These are phyloP conservation scores for Dendrobium chrysotoxum DNA, from an alignment of 106 monocot genomes.

Conservation along the genomic window DNA sequence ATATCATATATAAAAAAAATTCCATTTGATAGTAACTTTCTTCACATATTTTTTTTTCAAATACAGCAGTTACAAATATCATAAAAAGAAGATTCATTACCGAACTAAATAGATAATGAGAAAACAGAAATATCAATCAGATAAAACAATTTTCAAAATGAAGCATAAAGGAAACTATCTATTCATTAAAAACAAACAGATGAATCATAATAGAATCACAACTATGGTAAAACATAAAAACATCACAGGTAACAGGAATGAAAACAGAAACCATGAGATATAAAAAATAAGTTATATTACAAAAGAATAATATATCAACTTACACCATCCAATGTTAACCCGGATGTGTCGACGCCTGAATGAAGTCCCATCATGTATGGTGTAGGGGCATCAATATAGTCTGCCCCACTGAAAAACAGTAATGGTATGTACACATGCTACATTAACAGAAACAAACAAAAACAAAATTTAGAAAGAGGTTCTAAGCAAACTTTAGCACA, in stretches of 20 bases:
- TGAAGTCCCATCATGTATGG: constrained; percentile 99
- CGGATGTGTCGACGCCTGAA: constrained; percentile 80
- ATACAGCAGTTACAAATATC: background rate
- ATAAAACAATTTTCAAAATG: background rate
- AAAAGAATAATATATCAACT: constrained; percentile 15
- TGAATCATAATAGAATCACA: background rate
- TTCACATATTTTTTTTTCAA: too few species aligned
- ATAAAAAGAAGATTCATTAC: background rate
- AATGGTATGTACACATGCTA: constrained; percentile 98
- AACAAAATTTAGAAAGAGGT: background rate
- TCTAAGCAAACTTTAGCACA: background rate
- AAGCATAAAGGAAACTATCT: too few species aligned
- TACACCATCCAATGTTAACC: constrained; percentile 84
- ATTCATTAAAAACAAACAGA: background rate
- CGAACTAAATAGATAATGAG: background rate
- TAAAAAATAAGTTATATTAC: background rate
- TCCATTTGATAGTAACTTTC: too few species aligned
- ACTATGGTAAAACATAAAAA: background rate
- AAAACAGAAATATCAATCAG: background rate
- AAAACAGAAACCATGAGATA: background rate
- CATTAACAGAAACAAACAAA: constrained; percentile 20
- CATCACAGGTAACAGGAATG: background rate
- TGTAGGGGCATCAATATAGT: constrained; percentile 96
- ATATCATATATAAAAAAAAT: background rate
- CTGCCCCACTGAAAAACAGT: constrained; percentile 93